Evolutionary conservation across 1,284 basidiomycete species (phyloP), one percentile per base, ranked within the genome.

Genomic region (Coniophora puteana): DNA sequence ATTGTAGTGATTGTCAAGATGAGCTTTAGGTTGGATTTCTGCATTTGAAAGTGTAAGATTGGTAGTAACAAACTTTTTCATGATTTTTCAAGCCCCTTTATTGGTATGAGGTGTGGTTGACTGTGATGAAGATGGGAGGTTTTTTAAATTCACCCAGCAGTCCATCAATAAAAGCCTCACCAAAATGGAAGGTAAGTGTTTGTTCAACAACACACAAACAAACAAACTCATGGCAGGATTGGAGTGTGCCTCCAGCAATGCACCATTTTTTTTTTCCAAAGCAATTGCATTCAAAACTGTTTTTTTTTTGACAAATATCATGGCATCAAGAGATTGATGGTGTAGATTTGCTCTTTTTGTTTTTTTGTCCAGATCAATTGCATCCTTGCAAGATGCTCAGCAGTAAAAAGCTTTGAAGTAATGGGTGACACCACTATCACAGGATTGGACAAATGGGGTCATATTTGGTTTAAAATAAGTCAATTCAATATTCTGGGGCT

Each of bases 401-500:
- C 47, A 41, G 35, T 63, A 63, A 35, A 55, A 50, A 8, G 62
- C 62, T 44, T 66, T 65, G 47, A 61, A 58, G 29, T 48, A 51
- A 4, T 46, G 30, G 33, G 66, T 63, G 27, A 64, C 60, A 5
- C 65, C 61, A 5, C 51, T 50, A 47, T 66, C 53, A 14, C 45
- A 32, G n/a, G 61, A 59, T 41, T 66, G 63, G 21, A 66, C 47
- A 41, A 43, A 44, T 8, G 40, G 22, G 17, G 47, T 54, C 30
- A 52, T 39, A 35, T 65, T 65, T 16, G 61, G 51, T 24, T 51
- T 41, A 25, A 66, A 60, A 37, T 50, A 57, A 20, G 56, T 44
- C 18, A 63, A 8, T 3, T 40, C 33, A 22, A 61, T 52, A 35
- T 57, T 52, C 12, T 28, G 28, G 4, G 44, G 44, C 14, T 46